Percentiles rank a stretch among this genome's conserved stretches.
phyloP scores from a whole-genome alignment of 2,329 filamentous ascomycete species.

The Bipolaris victoriae region DNA sequence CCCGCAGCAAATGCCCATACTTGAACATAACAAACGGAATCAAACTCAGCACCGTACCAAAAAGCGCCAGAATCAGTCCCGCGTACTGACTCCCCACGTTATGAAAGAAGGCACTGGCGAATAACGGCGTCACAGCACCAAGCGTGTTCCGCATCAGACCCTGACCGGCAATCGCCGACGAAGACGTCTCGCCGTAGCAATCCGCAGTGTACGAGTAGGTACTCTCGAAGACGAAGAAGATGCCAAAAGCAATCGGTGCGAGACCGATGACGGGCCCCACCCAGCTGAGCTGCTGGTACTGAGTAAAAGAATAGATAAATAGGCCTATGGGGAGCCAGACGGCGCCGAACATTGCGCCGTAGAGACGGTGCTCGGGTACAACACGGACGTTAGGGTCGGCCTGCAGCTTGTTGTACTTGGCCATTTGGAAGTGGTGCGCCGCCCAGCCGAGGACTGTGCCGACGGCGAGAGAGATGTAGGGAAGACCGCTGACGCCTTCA shows the following conservation, averaged over 20 bases:
- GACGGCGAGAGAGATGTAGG: constrained; percentile 59
- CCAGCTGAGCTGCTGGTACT: constrained; percentile 58
- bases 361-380: constrained; percentile 45
- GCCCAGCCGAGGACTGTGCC: constrained; percentile 58
- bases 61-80: constrained; percentile 56
- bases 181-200: constrained; percentile 58
- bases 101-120: constrained; percentile 60
- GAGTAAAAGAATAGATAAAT: constrained; percentile 61
- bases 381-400: constrained; percentile 46
- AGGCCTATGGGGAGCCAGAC: constrained; percentile 41
- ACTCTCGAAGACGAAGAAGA: constrained; percentile 59
- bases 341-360: constrained; percentile 42
- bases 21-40: constrained; percentile 56
- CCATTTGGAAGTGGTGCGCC: constrained; percentile 59
- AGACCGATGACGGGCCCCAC: constrained; percentile 58
- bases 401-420: constrained; percentile 55
- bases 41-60: constrained; percentile 53
- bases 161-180: constrained; percentile 57
- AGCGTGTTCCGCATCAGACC: constrained; percentile 61
- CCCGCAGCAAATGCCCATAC: constrained; percentile 50
- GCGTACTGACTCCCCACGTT: constrained; percentile 61
- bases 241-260: constrained; percentile 59
- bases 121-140: constrained; percentile 60
- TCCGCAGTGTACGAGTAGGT: constrained; percentile 60
- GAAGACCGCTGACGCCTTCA: constrained; percentile 57